Evolutionary conservation across 257 asterid genomes (phyloP), one percentile per base, ranked within the genome.

Genomic region (Solanum arcanum): DNA sequence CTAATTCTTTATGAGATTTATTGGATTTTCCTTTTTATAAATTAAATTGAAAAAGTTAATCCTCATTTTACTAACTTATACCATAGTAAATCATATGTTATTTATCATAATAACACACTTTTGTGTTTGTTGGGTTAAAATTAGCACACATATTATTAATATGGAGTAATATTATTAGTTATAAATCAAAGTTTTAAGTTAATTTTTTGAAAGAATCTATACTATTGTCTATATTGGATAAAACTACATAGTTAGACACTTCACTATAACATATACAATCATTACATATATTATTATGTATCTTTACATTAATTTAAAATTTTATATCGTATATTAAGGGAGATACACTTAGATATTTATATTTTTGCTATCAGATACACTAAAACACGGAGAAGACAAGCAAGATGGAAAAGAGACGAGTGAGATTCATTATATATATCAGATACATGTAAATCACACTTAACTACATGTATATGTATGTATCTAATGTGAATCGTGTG

Each of bases 1-100:
- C 92, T 87, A 88, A 87, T 90, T 89, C 91, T 86, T 89, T 92
- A 6, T 66, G 76, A 69, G 76, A 69, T 31, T 86, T 90, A 87
- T 91, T 88, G 74, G 91, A 88, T 90, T 91, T 91, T 80, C 84
- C 82, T 87, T 88, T 83, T 23, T 5, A 33, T 31, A 68, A n/a
- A 64, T n/a, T 11, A 87, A 88, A 87, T 87, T 86, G 86, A 27
- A 86, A 86, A 89, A 90, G 87, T 87, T 88, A 78, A 85, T 81
- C 39, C 39, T 37, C 39, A 23, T 23, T 62, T 60, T 11, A 29
- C 15, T 23, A 62, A 23, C 29, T 62, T 14, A 10, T 10, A 4
- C n/a, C 69, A 62, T 62, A 3, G n/a, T 0, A 52, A 16, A 2
- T 52, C 69, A 62, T 62, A 9, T 62, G 27, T 60, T 62, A 62